Conservation (phyloP, 1,139 yeast genomes). For the Debaryomyces coudertii region DNA sequence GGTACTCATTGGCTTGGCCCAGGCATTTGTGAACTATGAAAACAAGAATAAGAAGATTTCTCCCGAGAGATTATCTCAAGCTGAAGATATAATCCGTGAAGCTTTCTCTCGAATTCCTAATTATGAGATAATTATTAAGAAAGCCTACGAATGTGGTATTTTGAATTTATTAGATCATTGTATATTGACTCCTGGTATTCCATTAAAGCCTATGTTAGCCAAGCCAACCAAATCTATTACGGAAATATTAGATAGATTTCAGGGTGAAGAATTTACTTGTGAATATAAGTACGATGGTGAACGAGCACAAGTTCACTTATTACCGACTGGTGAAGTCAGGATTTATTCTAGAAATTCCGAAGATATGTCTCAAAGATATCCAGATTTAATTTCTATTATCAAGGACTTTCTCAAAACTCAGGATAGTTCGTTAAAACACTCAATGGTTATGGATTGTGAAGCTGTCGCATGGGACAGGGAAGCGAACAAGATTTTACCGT, state of each 20-base stretch:
- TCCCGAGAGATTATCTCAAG: slow-evolving; percentile 51
- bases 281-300: slow-evolving; percentile 98
- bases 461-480: slow-evolving; percentile 98
- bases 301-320: slow-evolving; percentile 89
- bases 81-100: slow-evolving; percentile 80
- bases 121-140: slow-evolving; percentile 73
- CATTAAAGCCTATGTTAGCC: slow-evolving; percentile 96
- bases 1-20: slow-evolving; percentile 80
- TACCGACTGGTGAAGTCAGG: slow-evolving; percentile 66
- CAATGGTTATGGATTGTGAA: slow-evolving; percentile 87
- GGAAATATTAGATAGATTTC: slow-evolving; percentile 87
- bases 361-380: slow-evolving; percentile 95
- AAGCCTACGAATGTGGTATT: slow-evolving; percentile 70
- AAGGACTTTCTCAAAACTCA: slow-evolving; percentile 56
- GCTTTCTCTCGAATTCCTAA: slow-evolving; percentile 93
- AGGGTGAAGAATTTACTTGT: slow-evolving; percentile 84
- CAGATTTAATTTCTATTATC: slow-evolving; percentile 77
- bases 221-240: slow-evolving; percentile 93
- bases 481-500: slow-evolving; percentile 78
- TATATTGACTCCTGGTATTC: slow-evolving; percentile 86
- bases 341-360: slow-evolving; percentile 94
- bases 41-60: slow-evolving; percentile 26
- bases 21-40: slow-evolving; percentile 74
- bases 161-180: slow-evolving; percentile 66
- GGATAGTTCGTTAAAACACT: slow-evolving; percentile 35